Conservation (phyloP, 78 protist genomes). For the Dictyostelium discoideum region DNA sequence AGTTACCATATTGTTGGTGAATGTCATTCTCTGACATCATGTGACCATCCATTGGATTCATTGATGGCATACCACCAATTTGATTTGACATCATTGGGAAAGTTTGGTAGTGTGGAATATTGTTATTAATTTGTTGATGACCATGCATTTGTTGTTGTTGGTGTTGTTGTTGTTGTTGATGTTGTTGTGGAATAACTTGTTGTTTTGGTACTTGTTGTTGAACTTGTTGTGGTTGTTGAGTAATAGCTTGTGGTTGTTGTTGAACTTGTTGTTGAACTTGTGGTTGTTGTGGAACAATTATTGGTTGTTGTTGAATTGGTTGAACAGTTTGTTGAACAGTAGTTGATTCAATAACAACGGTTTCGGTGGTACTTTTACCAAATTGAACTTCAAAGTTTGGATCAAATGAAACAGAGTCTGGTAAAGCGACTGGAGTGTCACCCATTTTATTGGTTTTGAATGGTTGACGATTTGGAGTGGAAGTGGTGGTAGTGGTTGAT, state of each 20-base stretch:
- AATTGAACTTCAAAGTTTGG: slow-evolving; percentile 79
- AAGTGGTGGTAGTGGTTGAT: background rate
- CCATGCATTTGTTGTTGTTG: slow-evolving; percentile 1
- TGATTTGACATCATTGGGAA: slow-evolving; percentile 66
- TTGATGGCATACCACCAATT: slow-evolving; percentile 20
- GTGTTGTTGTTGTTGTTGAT: slow-evolving; percentile 9
- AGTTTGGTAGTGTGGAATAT: slow-evolving; percentile 3
- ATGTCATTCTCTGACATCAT: slow-evolving; percentile 62
- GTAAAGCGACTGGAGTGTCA: slow-evolving; percentile 75
- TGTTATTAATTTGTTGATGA: background rate
- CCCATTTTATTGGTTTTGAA: slow-evolving; percentile 20
- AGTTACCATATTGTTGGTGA: slow-evolving; percentile 35
- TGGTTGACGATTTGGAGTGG: background rate
- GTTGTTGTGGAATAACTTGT: slow-evolving; percentile 5
- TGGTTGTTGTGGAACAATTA: background rate
- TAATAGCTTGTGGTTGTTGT: background rate
- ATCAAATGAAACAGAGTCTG: slow-evolving; percentile 67
- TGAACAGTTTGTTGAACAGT: slow-evolving; percentile 8
- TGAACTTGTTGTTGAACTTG: background rate
- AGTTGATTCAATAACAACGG: background rate
- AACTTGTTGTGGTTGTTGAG: background rate
- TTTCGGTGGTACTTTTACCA: slow-evolving; percentile 49
- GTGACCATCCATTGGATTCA: slow-evolving; percentile 40
- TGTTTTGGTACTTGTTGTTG: slow-evolving; percentile 27
- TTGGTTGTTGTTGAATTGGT: slow-evolving; percentile 20